phyloP scores from a whole-genome alignment of 2,329 filamentous ascomycete species.

The Chrysosporium queenslandicum region DNA sequence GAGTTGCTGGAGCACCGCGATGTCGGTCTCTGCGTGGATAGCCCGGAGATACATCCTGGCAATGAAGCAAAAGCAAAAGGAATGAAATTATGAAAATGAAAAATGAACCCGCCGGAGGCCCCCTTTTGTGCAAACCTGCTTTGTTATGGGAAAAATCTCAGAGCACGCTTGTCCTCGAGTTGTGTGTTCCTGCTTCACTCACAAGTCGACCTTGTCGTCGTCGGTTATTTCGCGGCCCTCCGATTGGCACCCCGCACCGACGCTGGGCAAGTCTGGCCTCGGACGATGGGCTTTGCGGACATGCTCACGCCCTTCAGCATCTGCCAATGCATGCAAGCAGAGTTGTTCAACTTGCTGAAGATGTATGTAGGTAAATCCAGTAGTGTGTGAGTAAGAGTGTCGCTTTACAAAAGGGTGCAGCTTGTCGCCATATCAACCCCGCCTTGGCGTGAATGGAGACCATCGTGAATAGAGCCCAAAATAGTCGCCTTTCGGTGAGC shows the following conservation, averaged over 20 bases:
- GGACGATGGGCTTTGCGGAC: neutral
- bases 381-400: too few relatives aligned
- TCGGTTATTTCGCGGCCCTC: neutral
- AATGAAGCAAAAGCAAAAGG: neutral
- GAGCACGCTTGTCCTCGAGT: neutral
- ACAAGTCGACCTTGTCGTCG: neutral
- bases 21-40: conserved; percentile 44
- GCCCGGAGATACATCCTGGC: conserved; percentile 48
- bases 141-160: too few relatives aligned
- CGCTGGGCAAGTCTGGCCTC: neutral
- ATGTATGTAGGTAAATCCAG: too few relatives aligned
- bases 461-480: too few relatives aligned
- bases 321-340: too few relatives aligned
- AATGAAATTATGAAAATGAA: neutral
- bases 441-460: too few relatives aligned
- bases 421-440: too few relatives aligned
- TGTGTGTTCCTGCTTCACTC: neutral
- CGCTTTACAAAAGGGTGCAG: too few relatives aligned
- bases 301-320: neutral
- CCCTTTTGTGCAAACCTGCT: too few relatives aligned
- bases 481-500: too few relatives aligned
- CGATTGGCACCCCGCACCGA: conserved; percentile 1
- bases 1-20: conserved; percentile 44
- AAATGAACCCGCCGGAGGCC: too few relatives aligned
- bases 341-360: too few relatives aligned